Evolutionary conservation across 2,329 filamentous ascomycete genomes (phyloP), one percentile per base, ranked within the genome.

Genomic region (Cladophialophora carrionii): DNA sequence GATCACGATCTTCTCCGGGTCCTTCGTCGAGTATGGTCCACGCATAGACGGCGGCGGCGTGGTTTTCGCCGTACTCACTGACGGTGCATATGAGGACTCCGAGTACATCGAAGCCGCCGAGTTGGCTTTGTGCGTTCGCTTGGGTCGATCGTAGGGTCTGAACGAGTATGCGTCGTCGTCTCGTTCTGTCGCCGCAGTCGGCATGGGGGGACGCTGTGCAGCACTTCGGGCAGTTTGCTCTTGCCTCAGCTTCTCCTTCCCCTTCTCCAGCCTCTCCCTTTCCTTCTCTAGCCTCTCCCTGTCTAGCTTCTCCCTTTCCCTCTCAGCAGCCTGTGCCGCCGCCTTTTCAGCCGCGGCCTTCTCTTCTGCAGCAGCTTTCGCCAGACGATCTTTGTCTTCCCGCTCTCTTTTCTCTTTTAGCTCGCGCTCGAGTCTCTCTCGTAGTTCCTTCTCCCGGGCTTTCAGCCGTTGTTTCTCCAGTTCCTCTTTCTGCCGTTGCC

Each of bases 1-100:
- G 78, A 99, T 94, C 68, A 96, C 88, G 74, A 99, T 95, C 84
- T 99, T 99, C 80, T 96, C 88, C 0, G 94, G 93, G 75, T 98
- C 92, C 70, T 90, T 91, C 31, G 92, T 97, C 41, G 87, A 85
- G 78, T 97, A 98, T 1, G 91, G 86, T 1, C 88, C 87, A 55
- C 90, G 87, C 69, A 88, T 84, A 3, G 90, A 92, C 1, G 90
- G 89, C 17, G 93, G 92, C 8, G 93, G 91, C 4, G 91, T 91
- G 6, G 93, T 96, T 64, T 88, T 87, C 10, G 91, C 85, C 0
- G 93, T 97, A 17, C 91, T 92, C 65, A 91, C 87, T 9, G 92
- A 96, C 1, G 90, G 85, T 1, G 92, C 90, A 77, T 94, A 97
- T 0, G 92, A 96, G 14, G 90, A 90, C 73, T 96, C 92, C 17